Evolutionary conservation across 257 asterid species (phyloP), one percentile per base, ranked within the genome.

Genomic region (Knoxia roxburghii): DNA sequence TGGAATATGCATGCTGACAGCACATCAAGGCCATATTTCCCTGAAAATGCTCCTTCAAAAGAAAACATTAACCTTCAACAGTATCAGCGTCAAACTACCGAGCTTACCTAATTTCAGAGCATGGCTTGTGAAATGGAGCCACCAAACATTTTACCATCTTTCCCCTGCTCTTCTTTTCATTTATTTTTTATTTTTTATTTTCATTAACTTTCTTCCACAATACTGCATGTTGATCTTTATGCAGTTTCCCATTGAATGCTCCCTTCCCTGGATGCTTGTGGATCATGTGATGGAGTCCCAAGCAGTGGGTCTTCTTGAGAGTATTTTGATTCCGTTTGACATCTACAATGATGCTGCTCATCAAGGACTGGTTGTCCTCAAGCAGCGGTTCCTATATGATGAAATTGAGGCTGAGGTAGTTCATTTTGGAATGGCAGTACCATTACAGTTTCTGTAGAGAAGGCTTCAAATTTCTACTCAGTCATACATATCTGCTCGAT

Each of bases 241-340:
- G 79, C 90, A 94, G 99, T 94, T 94, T 84, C 99, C 99, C 26
- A 85, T 90, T 45, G 97, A 94, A 72, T 94, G 99, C 78, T 94
- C 99, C 79, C 95, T 94, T 85, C 97, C 99, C 21, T 94, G 99
- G 99, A 88, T 94, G 93, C 87, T 94, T 90, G 95, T 94, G 87
- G 96, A 94, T 80, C 92, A 94, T 77, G 91, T 83, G 70, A 66
- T 90, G 24, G 95, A 87, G 76, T 86, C 95, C 74, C 95, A 83
- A 63, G 83, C 79, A 74, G 76, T 82, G 9, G 97, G 96, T 73
- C 95, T 90, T 75, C 79, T 94, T 72, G 99, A 90, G 86, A 88
- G 93, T 65, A 77, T 84, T 59, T 76, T 94, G 78, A 90, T 89
- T 88, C 97, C 99, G 41, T 94, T 94, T 70, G 99, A 94, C 76